Percentiles rank a stretch among this genome's conserved stretches.
Evolutionary conservation across 106 monocot species (phyloP).

Genomic region (Cymbidium sinense): DNA sequence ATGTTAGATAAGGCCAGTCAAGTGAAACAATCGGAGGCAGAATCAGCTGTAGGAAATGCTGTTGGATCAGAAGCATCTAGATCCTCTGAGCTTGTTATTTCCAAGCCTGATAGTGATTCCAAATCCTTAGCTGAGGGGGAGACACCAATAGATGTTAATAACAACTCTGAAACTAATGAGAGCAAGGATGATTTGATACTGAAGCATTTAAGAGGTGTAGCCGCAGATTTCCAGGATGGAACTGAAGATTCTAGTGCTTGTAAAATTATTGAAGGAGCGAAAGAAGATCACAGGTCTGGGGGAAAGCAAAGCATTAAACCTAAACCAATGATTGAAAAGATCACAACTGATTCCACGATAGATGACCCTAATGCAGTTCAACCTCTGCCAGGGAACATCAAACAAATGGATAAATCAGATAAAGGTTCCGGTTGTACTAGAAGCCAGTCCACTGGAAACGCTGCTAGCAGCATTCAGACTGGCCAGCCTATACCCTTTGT

Average conservation of each 20-base stretch:
- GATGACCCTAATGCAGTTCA: slow-evolving; percentile 1
- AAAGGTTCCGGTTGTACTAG: neutral
- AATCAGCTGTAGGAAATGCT: slow-evolving; percentile 6
- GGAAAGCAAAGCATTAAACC: neutral
- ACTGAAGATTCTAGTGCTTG: slow-evolving; percentile 4
- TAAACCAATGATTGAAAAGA: neutral
- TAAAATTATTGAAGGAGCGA: slow-evolving; percentile 9
- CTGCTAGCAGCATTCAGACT: slow-evolving; percentile 15
- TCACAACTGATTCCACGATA: neutral
- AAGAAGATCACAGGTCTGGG: slow-evolving; percentile 4
- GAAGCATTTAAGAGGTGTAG: slow-evolving; percentile 6
- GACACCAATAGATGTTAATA: slow-evolving; percentile 13
- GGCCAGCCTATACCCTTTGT: slow-evolving; percentile 1
- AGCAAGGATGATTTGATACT: slow-evolving; percentile 1
- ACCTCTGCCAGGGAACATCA: neutral
- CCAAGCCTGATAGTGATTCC: slow-evolving; percentile 5
- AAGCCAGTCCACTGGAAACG: slow-evolving; percentile 2
- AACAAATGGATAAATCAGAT: slow-evolving; percentile 9
- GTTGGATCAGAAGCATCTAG: slow-evolving; percentile 15
- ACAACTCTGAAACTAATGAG: slow-evolving; percentile 16
- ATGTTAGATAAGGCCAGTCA: slow-evolving; percentile 15
- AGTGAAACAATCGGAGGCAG: neutral
- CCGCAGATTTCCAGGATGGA: slow-evolving; percentile 7
- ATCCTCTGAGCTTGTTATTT: slow-evolving; percentile 19
- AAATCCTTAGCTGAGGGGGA: slow-evolving; percentile 11